These are phyloP conservation scores for Termitomyces sp. DNA, from an alignment of 768 basidiomycete genomes.

Conservation along the genomic window DNA sequence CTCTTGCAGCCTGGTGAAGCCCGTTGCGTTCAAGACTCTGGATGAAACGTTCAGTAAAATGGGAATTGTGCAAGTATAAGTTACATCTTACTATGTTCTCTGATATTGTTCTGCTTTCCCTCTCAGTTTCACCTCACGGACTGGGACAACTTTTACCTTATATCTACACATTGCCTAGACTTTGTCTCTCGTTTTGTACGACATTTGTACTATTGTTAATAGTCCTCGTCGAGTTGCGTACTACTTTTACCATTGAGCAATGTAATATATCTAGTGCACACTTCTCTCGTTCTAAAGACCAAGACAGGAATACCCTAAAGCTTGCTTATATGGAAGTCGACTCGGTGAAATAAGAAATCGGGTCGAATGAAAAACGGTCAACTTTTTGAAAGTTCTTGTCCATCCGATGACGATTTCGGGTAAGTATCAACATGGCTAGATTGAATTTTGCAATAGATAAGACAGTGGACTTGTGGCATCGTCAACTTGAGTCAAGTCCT, in stretches of 20 bases:
- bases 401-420: neutral
- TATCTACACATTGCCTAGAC: neutral
- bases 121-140: neutral
- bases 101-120: neutral
- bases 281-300: neutral
- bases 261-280: neutral
- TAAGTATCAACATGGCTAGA: neutral
- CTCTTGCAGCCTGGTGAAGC: slow-evolving; percentile 74
- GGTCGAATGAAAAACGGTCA: neutral
- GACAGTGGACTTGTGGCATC: neutral
- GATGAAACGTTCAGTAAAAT: slow-evolving; percentile 79
- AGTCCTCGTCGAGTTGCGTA: neutral
- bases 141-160: neutral
- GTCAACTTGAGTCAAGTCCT: slow-evolving; percentile 3
- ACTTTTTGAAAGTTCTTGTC: neutral
- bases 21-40: slow-evolving; percentile 89
- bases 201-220: neutral
- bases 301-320: no score
- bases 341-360: neutral
- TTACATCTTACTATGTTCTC: neutral
- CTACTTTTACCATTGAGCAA: neutral
- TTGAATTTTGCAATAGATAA: slow-evolving; percentile 1
- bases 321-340: neutral
- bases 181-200: neutral
- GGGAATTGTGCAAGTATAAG: slow-evolving; percentile 32